These are phyloP conservation scores for Ogataea kodamae DNA, from an alignment of 805 yeast species.

Conservation along the genomic window DNA sequence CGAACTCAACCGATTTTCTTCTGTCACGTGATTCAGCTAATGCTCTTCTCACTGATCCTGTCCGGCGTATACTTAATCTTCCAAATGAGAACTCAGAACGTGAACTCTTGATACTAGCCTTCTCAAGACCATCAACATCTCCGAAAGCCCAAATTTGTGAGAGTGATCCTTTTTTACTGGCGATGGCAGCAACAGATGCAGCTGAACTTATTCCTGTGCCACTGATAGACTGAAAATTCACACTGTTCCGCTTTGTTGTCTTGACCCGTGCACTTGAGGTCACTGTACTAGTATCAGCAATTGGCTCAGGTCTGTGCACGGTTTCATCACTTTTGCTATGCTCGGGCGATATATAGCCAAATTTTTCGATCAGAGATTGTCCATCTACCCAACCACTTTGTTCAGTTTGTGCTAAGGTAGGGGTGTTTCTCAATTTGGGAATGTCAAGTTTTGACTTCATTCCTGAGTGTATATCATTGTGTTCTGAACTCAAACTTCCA, in stretches of 20 bases:
- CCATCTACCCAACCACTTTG: slow-evolving; percentile 26
- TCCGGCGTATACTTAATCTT: slow-evolving; percentile 13
- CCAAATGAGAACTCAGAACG: slow-evolving; percentile 21
- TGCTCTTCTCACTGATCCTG: slow-evolving; percentile 9
- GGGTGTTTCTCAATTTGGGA: slow-evolving; percentile 19
- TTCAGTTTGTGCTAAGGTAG: slow-evolving; percentile 1
- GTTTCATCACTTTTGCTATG: slow-evolving; percentile 1
- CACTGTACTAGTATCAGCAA: too few species aligned
- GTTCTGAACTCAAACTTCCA: too few species aligned
- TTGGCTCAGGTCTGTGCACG: too few species aligned
- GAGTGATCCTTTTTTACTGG: slow-evolving; percentile 20
- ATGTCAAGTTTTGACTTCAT: slow-evolving; percentile 10
- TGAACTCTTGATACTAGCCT: slow-evolving; percentile 18
- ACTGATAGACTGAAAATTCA: slow-evolving; percentile 3
- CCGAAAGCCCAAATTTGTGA: slow-evolving; percentile 22
- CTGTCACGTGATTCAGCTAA: slow-evolving; percentile 10
- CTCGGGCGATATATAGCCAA: slow-evolving; percentile 23
- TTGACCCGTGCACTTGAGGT: slow-evolving; percentile 1
- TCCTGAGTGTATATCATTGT: slow-evolving; percentile 5
- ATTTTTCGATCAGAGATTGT: slow-evolving; percentile 19
- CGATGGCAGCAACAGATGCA: slow-evolving; percentile 20
- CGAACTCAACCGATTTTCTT: slow-evolving; percentile 18
- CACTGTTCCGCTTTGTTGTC: slow-evolving; percentile 12
- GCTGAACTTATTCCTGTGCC: slow-evolving; percentile 11
- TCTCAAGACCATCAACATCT: slow-evolving; percentile 18